Percentiles rank a stretch among this genome's conserved stretches.
phyloP scores from a whole-genome alignment of 2,329 filamentous ascomycete species.

The Cercospora sp. region DNA sequence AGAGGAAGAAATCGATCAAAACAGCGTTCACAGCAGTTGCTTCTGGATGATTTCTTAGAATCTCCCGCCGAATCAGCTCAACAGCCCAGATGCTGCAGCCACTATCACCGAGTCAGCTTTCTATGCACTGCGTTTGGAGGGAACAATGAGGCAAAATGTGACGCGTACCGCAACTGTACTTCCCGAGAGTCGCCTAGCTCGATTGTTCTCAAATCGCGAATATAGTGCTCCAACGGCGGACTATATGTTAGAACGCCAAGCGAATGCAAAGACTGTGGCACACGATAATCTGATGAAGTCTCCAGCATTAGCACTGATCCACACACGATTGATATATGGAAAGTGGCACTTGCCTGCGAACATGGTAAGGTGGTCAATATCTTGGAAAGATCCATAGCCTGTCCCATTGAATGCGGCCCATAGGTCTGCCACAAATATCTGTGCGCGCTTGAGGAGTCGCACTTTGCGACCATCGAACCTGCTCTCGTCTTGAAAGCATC shows the following conservation, averaged over 20 bases:
- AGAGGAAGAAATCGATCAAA: constrained; percentile 94
- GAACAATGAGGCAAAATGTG: not conserved
- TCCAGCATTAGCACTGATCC: constrained; percentile 15
- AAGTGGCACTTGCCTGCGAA: constrained; percentile 63
- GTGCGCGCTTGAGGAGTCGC: constrained; percentile 86
- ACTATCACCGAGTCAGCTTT: constrained; percentile 27
- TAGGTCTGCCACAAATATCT: constrained; percentile 92
- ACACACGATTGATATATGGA: not conserved
- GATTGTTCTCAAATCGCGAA: constrained; percentile 65
- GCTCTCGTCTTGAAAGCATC: constrained; percentile 82
- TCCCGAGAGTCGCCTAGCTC: constrained; percentile 76
- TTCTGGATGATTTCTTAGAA: constrained; percentile 69
- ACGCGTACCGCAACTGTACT: constrained; percentile 66
- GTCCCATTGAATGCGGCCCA: constrained; percentile 93
- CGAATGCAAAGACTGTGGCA: constrained; percentile 87
- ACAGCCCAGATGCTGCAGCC: constrained; percentile 97
- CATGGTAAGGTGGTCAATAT: constrained; percentile 96
- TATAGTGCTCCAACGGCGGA: constrained; percentile 70
- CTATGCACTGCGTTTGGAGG: not conserved
- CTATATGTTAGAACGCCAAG: constrained; percentile 83
- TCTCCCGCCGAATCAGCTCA: constrained; percentile 81
- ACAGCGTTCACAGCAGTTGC: constrained; percentile 73
- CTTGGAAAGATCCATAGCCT: constrained; percentile 75
- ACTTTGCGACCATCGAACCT: constrained; percentile 72
- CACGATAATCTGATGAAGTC: constrained; percentile 70